Percentiles rank a stretch among this genome's conserved stretches.
Evolutionary conservation across 352 stramenopile species (phyloP).

Genomic region (Plasmopara muralis): DNA sequence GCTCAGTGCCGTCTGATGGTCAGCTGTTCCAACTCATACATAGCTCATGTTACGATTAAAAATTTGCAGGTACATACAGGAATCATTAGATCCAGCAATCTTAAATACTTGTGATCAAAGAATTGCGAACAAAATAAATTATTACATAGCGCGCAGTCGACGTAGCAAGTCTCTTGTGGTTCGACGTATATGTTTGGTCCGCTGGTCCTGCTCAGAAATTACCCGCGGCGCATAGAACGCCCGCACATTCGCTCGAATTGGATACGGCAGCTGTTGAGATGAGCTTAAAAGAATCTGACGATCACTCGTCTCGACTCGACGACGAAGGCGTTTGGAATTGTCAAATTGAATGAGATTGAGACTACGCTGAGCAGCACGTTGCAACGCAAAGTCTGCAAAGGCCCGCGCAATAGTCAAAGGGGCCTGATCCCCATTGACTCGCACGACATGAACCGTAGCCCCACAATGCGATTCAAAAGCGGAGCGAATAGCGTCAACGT

Average conservation of each 20-base stretch:
- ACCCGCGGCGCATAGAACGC: conserved; percentile 4
- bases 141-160: conserved; percentile 2
- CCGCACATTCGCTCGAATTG: conserved; percentile 12
- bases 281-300: conserved; percentile 12
- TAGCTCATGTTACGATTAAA: neutral
- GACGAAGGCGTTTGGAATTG: conserved; percentile 15
- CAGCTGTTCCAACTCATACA: neutral
- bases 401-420: conserved; percentile 14
- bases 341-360: conserved; percentile 14
- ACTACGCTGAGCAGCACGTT: conserved; percentile 19
- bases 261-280: conserved; percentile 13
- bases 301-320: conserved; percentile 9
- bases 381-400: conserved; percentile 20
- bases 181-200: conserved; percentile 3
- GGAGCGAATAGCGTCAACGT: conserved; percentile 42
- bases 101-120: neutral
- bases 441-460: conserved; percentile 19
- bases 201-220: conserved; percentile 5
- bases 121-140: neutral
- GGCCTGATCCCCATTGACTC: conserved; percentile 12
- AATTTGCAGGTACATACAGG: neutral
- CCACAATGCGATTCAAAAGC: conserved; percentile 30
- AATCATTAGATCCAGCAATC: neutral
- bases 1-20: neutral
- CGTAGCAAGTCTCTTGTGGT: conserved; percentile 14